Evolutionary conservation across 257 asterid species (phyloP).

Genomic region (Rehmannia glutinosa): DNA sequence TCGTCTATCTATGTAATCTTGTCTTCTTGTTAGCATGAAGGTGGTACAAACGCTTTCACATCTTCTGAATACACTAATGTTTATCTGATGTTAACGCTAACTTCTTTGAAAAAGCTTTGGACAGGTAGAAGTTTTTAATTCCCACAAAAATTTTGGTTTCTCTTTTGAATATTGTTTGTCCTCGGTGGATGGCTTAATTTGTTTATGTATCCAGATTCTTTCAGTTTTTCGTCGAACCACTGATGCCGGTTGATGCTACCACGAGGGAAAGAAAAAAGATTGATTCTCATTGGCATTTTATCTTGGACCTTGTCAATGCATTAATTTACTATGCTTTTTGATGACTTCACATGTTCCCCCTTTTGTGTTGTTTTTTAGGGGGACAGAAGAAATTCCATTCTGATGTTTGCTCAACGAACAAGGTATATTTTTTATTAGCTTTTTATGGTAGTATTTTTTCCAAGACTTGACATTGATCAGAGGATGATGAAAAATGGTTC

Average conservation of each 20-base stretch:
- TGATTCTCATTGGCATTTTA: conserved; percentile 70
- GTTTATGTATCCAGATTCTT: conserved; percentile 56
- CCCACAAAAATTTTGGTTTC: neutral
- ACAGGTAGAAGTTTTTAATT: conserved; percentile 49
- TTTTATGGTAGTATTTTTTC: neutral
- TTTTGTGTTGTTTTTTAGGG: conserved; percentile 37
- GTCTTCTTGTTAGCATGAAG: conserved; percentile 68
- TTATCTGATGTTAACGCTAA: conserved; percentile 86
- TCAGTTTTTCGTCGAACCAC: conserved; percentile 90
- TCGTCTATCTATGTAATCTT: neutral
- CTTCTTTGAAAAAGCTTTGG: conserved; percentile 86
- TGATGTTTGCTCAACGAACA: conserved; percentile 93
- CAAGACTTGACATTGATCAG: neutral
- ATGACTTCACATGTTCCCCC: conserved; percentile 23
- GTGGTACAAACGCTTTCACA: conserved; percentile 96
- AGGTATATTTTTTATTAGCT: conserved; percentile 45
- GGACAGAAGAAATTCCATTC: conserved; percentile 89
- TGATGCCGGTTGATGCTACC: conserved; percentile 97
- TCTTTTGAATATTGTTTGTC: neutral
- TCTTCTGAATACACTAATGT: conserved; percentile 80
- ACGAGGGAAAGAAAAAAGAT: conserved; percentile 92
- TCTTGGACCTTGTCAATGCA: conserved; percentile 12
- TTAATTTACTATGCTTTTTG: conserved; percentile 15
- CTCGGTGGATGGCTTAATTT: conserved; percentile 1
- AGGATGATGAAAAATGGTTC: neutral